Evolutionary conservation across 2,329 filamentous ascomycete genomes (phyloP).

Genomic region (Fusarium sp.): DNA sequence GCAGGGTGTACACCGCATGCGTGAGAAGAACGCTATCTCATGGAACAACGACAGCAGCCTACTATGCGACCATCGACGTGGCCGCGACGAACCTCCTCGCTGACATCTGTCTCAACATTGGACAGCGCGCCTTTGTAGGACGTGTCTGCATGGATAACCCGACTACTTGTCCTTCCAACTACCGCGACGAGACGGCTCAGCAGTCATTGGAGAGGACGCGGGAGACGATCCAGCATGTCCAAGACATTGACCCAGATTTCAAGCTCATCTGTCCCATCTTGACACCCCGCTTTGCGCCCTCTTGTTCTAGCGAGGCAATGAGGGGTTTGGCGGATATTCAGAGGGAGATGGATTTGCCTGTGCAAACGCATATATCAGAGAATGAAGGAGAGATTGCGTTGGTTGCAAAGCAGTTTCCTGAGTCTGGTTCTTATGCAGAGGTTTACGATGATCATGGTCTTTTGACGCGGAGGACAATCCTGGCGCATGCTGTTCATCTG

Average conservation of each 20-base stretch:
- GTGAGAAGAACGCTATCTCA: slow-evolving; percentile 85
- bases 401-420: slow-evolving; percentile 77
- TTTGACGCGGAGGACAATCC: slow-evolving; percentile 78
- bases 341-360: slow-evolving; percentile 70
- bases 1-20: slow-evolving; percentile 80
- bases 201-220: slow-evolving; percentile 68
- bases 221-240: slow-evolving; percentile 74
- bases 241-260: slow-evolving; percentile 72
- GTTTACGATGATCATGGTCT: slow-evolving; percentile 83
- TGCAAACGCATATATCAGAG: slow-evolving; percentile 93
- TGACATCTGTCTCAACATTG: slow-evolving; percentile 80
- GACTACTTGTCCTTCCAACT: slow-evolving; percentile 77
- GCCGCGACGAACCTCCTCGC: slow-evolving; percentile 91
- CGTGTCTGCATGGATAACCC: slow-evolving; percentile 92
- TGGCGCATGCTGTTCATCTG: slow-evolving; percentile 89
- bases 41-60: slow-evolving; percentile 94
- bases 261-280: slow-evolving; percentile 81
- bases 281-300: slow-evolving; percentile 78
- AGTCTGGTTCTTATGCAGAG: slow-evolving; percentile 72
- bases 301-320: slow-evolving; percentile 72
- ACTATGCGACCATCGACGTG: slow-evolving; percentile 92
- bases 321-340: slow-evolving; percentile 73
- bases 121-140: slow-evolving; percentile 92
- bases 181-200: slow-evolving; percentile 77
- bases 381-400: slow-evolving; percentile 80